Base-by-base conservation (phyloP, 2,329 filamentous ascomycete species). In the Venturia oleaginea region DNA sequence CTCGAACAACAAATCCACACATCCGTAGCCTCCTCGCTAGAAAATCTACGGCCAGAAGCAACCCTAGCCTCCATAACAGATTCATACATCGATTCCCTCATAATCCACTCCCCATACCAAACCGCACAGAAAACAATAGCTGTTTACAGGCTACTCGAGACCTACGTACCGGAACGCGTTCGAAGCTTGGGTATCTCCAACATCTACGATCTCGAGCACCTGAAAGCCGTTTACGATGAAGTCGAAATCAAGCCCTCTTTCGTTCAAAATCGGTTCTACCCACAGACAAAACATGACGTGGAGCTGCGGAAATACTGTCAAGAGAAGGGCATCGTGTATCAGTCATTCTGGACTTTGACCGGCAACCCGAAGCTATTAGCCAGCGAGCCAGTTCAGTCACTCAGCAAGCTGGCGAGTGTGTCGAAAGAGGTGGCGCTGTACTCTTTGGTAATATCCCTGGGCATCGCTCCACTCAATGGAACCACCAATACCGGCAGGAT, bases 141-240 rank as follows among this genome's bases (percentile, higher is more conserved):
- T 64, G 89, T 85, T 11, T 93, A 89, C 89, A 75, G 76, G 27
- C 76, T 84, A 0, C 79, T 93, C 17, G 84, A 89, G 71, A 76
- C 80, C 3, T 91, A 87, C 70, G 85, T 91, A 0, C 88, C 89
- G 0, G 72, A 81, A 68, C 74, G 73, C 54, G 85, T 92, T 67
- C 85, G 84, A 48, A 80, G 84, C 37, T 78, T 94, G 8, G 91
- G 91, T 48, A 87, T 94, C 64, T 91, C 88, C 63, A 94, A 94
- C 73, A 83, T 84, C n/a, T 51, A 51, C 46, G 77, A 79, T n/a
- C 75, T 88, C 1, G 72, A 79, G 0, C 74, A 84, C 1, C 78
- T 94, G 0, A 72, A 81, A 62, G 74, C 76, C 4, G 75, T 92
- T 0, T 79, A 80, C 65, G 70, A 77, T 3, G 69, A 76, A 22